Percentiles rank a stretch among this genome's conserved stretches.
Evolutionary conservation across 768 basidiomycete genomes (phyloP).

Genomic region (Leccinum truebloodii): DNA sequence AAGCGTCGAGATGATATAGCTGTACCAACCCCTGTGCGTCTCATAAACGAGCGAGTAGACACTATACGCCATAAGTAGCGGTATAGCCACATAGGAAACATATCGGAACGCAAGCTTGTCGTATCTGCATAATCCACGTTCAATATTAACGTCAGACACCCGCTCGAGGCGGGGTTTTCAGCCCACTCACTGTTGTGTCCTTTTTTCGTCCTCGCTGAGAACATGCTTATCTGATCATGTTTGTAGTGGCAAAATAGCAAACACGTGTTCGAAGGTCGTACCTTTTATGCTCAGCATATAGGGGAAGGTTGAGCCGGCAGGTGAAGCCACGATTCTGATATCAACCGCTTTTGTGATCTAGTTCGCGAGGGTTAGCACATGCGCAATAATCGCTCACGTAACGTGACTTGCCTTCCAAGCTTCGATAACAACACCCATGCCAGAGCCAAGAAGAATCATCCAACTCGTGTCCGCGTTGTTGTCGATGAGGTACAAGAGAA

Average conservation of each 20-base stretch:
- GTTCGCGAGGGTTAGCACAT: conserved; percentile 17
- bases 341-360: conserved; percentile 91
- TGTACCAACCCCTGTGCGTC: conserved; percentile 94
- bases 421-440: conserved; percentile 80
- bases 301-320: conserved; percentile 68
- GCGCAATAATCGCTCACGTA: conserved; percentile 10
- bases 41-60: conserved; percentile 81
- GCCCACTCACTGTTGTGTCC: conserved; percentile 86
- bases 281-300: conserved; percentile 84
- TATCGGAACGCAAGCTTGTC: conserved; percentile 94
- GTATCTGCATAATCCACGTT: conserved; percentile 49
- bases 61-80: conserved; percentile 74
- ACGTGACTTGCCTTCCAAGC: conserved; percentile 80
- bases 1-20: conserved; percentile 89
- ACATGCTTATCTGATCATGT: conserved; percentile 79
- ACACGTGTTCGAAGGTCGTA: conserved; percentile 35
- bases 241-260: conserved; percentile 11
- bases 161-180: conserved; percentile 30
- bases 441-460: conserved; percentile 94
- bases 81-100: conserved; percentile 88
- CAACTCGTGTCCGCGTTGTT: conserved; percentile 95
- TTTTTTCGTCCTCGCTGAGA: conserved; percentile 95
- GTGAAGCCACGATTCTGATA: conserved; percentile 63
- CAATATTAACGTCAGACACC: conserved; percentile 4
- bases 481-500: conserved; percentile 92